phyloP scores from a whole-genome alignment of 139 green algal genomes.

The Pedinophyceae sp. region DNA sequence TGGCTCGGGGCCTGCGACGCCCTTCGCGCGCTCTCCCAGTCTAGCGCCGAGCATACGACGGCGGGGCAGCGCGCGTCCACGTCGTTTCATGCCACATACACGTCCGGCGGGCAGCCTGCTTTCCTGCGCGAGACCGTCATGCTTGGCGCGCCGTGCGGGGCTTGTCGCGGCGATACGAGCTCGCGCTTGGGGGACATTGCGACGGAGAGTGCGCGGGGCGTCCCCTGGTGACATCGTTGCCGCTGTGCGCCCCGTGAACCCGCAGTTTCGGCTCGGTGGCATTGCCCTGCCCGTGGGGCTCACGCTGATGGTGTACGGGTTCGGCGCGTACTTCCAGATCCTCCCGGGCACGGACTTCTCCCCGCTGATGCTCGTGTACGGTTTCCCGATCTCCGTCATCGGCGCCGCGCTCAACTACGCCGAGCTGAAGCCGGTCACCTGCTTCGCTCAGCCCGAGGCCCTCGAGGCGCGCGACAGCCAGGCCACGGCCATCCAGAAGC shows the following conservation, averaged over 20 bases:
- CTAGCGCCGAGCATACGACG: no score
- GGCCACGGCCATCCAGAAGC: constrained; percentile 88
- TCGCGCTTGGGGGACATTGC: no score
- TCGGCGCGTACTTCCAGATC: constrained; percentile 80
- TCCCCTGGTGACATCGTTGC: background rate
- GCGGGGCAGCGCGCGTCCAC: no score
- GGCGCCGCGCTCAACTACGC: constrained; percentile 86
- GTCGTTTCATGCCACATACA: no score
- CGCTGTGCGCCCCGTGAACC: background rate
- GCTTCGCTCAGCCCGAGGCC: constrained; percentile 25
- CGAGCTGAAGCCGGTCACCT: constrained; percentile 9
- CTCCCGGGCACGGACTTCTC: constrained; percentile 75
- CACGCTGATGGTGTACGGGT: constrained; percentile 63
- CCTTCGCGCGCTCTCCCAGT: no score
- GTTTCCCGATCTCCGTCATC: constrained; percentile 85
- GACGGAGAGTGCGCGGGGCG: no score
- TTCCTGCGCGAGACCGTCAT: no score
- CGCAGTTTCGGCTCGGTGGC: background rate
- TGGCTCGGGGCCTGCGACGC: no score
- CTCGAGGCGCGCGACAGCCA: constrained; percentile 54
- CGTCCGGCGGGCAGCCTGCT: no score
- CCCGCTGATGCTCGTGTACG: constrained; percentile 87
- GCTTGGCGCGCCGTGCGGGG: no score
- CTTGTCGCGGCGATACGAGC: no score
- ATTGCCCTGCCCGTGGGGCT: constrained; percentile 35